Base-by-base conservation (phyloP, 305 asterid genomes). In the Salvia sclarea region DNA sequence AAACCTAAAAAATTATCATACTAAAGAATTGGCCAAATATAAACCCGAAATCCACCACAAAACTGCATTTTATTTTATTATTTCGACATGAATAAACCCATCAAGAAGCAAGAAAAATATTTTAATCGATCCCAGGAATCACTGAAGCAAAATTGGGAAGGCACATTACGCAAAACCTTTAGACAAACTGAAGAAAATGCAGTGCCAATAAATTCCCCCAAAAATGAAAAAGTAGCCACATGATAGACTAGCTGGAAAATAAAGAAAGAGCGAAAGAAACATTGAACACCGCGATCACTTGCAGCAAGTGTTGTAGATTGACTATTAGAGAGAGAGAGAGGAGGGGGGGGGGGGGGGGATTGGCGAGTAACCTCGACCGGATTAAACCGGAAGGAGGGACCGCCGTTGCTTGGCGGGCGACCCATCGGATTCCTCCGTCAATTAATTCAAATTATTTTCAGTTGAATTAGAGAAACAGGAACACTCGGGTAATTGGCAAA, bases 371-470 rank as follows among this genome's bases (percentile, higher is more conserved):
- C 98, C 98, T 93, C 98, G 54, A 80, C 52, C n/a, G 88, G 72
- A 73, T 87, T 93, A 37, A 93, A 93, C 61, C 98, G 97, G 86
- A 93, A 91, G 52, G 96, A 83, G 31, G 97, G 96, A 33, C 88
- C 96, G 70, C 98, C 98, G 66, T 91, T 85, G 84, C 91, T 89
- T 66, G 97, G 95, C 56, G 95, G 96, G 55, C 98, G 85, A 44
- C 98, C 98, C 98, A 91, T 89, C 76, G 72, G 78, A 57, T 38
- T 57, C 61, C 53, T 22, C 73, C 71, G 75, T 72, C 67, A 37
- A 68, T 20, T 33, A 13, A 33, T 30, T 33, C 30, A 53, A 64
- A 16, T 3, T 31, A 38, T 52, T 60, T 6, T 6, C 5, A 37
- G 25, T 41, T 10, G 35, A 59, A 9, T 0, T n/a, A 18, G 31